These are phyloP conservation scores for Catunica adiposa DNA, from an alignment of 2,329 filamentous ascomycete species.

Conservation along the genomic window DNA sequence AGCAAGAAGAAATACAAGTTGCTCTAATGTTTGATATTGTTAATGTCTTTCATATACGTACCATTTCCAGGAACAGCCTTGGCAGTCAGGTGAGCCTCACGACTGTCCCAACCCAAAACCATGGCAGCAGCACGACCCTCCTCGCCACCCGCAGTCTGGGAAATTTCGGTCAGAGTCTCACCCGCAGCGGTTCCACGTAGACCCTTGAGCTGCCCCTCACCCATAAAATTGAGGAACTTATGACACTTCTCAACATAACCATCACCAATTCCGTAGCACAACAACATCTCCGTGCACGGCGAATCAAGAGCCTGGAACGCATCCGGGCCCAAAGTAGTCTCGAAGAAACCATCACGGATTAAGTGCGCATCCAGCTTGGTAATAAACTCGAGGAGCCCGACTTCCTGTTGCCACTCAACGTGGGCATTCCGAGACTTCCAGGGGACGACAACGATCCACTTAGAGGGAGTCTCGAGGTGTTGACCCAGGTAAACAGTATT, in stretches of 20 bases:
- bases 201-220: slow-evolving; percentile 18
- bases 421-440: slow-evolving; percentile 23
- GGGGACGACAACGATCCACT: slow-evolving; percentile 21
- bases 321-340: slow-evolving; percentile 2
- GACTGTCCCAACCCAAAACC: slow-evolving; percentile 26
- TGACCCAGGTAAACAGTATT: slow-evolving; percentile 22
- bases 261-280: slow-evolving; percentile 21
- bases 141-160: slow-evolving; percentile 18
- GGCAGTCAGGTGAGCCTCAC: slow-evolving; percentile 22
- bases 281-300: slow-evolving; percentile 25
- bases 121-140: slow-evolving; percentile 21
- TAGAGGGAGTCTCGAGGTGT: slow-evolving; percentile 21
- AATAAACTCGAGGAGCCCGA: slow-evolving; percentile 24
- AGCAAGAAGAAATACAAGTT: neutral
- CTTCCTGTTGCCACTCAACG: slow-evolving; percentile 26
- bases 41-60: slow-evolving; percentile 11
- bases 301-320: slow-evolving; percentile 20
- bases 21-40: neutral
- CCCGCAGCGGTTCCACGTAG: slow-evolving; percentile 22
- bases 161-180: slow-evolving; percentile 20
- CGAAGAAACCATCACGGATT: slow-evolving; percentile 9
- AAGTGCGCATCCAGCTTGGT: slow-evolving; percentile 19
- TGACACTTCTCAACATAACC: slow-evolving; percentile 14
- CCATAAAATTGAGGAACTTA: slow-evolving; percentile 21
- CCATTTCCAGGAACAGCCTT: slow-evolving; percentile 17